Evolutionary conservation across 139 green algal species (phyloP), one percentile per base, ranked within the genome.

Genomic region (Edaphochlamys debaryana): DNA sequence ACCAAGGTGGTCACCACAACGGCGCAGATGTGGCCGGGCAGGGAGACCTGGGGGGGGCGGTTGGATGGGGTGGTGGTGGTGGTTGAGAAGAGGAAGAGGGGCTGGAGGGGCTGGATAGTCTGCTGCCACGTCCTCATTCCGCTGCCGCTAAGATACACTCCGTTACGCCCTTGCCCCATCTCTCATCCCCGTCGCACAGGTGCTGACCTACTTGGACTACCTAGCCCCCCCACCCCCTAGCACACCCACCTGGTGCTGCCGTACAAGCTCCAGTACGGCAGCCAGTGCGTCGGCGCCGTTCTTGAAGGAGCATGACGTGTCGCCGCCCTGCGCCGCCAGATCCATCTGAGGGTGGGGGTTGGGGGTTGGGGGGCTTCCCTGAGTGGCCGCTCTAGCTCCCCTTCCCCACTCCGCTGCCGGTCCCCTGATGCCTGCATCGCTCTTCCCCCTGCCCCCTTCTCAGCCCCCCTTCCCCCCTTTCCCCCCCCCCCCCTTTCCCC

Each of bases 1-100:
- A 98, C 94, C 69, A 98, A 86, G 9, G 94, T 96, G 1, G 95
- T 96, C 58, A 98, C 94, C 52, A 98, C 90, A 45, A 94, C 94
- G 5, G 94, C 94, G 79, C 92, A 96, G 77, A 98, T 97, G 80
- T 97, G 92, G 32, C 95, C 95, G 4, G 95, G 95, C 75, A 98
- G 84, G 45, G 42, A 91, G 48, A 97, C 94, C 79, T 93, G 79
- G 34, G 25, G 48, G 0, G 45, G 37, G 22, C 19, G 37, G 66
- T 11, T 1, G 29, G 48, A 20, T 7, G 13, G 56, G 27, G 74
- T 41, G 20, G 25, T 19, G 29, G 38, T 69, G 13, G 0, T 22
- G 25, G 25, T 5, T 40, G 29, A 60, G 27, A 37, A n/a, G 9
- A 45, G n/a, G n/a, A n/a, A n/a, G n/a, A n/a, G n/a, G n/a, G n/a